A percentile compares a stretch with the other conserved stretches of the same genome.
phyloP scores from a whole-genome alignment of 371 early-diverging fungal genomes.

The Gilbertella persicaria region DNA sequence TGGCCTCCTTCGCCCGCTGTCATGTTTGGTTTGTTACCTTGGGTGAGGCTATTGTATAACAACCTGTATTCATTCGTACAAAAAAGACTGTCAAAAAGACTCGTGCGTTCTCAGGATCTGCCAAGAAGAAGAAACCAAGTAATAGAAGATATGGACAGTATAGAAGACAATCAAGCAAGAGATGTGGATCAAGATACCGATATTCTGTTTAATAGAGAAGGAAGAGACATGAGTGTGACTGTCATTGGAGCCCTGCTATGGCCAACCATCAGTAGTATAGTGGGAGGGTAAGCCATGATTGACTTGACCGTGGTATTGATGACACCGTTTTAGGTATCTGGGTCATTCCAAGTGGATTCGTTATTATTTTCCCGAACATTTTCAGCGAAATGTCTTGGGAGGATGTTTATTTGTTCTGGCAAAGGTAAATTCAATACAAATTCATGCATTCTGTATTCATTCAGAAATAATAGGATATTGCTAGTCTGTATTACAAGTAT shows the following conservation, averaged over 20 bases:
- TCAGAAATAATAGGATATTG: constrained; percentile 20
- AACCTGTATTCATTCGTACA: constrained; percentile 35
- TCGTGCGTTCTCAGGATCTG: constrained; percentile 5
- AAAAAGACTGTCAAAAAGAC: not conserved
- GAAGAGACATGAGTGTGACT: constrained; percentile 38
- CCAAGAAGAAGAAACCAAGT: constrained; percentile 23
- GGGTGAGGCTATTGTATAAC: constrained; percentile 58
- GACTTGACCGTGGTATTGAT: not conserved
- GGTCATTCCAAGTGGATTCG: constrained; percentile 38
- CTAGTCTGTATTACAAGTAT: constrained; percentile 26
- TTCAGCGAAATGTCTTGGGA: constrained; percentile 54
- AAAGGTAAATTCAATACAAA: constrained; percentile 30
- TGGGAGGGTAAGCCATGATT: constrained; percentile 24
- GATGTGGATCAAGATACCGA: constrained; percentile 16
- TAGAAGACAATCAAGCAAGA: not conserved
- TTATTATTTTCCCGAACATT: constrained; percentile 47
- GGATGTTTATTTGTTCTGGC: constrained; percentile 54
- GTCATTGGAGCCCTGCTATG: constrained; percentile 49
- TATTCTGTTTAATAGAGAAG: constrained; percentile 23
- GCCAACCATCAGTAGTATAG: constrained; percentile 32
- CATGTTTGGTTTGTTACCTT: constrained; percentile 58
- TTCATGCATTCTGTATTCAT: not conserved
- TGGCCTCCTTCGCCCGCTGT: constrained; percentile 61
- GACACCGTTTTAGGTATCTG: constrained; percentile 30
- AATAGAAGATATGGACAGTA: not conserved